Evolutionary conservation across 306 rosid genomes (phyloP).

Genomic region (Rosa rugosa): DNA sequence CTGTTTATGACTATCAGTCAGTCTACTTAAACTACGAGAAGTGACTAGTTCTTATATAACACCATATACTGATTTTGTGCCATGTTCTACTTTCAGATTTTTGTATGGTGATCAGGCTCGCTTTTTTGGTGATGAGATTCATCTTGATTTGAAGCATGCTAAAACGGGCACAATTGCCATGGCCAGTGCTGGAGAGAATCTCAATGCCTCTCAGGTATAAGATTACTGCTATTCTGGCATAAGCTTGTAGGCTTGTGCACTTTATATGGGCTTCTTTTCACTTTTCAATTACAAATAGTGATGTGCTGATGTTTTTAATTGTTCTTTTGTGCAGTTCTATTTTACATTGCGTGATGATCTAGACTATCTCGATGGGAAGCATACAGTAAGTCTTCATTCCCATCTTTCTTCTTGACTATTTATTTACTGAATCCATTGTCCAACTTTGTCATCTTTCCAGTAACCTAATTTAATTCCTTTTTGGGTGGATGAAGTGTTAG

Average conservation of each 20-base stretch:
- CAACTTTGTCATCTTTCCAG: not conserved
- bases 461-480: too few relatives aligned
- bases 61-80: not conserved
- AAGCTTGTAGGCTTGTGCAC: not conserved
- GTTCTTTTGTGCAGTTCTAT: constrained; percentile 60
- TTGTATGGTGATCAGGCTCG: constrained; percentile 97
- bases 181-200: constrained; percentile 97
- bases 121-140: constrained; percentile 81
- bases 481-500: not conserved
- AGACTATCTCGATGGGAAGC: constrained; percentile 92
- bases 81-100: constrained; percentile 46
- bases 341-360: constrained; percentile 85
- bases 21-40: not conserved
- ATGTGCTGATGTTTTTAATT: constrained; percentile 17
- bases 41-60: not conserved
- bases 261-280: not conserved
- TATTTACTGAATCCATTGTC: not conserved
- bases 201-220: constrained; percentile 93
- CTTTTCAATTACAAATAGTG: constrained; percentile 7
- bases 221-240: not conserved
- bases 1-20: not conserved
- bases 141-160: constrained; percentile 86
- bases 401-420: not conserved
- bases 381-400: constrained; percentile 63
- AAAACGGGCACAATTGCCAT: constrained; percentile 86